Percentiles rank a stretch among this genome's conserved stretches.
These are phyloP conservation scores for Fusarium lateritium DNA, from an alignment of 2,329 filamentous ascomycete species.

Conservation along the genomic window DNA sequence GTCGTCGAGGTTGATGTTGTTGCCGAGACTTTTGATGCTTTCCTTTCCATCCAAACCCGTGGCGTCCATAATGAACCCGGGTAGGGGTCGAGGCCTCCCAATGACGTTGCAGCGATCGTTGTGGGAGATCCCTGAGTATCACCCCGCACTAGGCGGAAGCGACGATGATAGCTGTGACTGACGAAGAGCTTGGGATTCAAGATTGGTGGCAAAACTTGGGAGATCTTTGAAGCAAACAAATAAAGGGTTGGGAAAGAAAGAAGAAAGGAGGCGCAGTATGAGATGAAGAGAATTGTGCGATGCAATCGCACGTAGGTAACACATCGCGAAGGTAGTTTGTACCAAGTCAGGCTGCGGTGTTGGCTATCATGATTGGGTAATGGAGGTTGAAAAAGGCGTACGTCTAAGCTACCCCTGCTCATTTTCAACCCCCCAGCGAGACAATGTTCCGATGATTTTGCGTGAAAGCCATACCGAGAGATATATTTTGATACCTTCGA, in stretches of 20 bases:
- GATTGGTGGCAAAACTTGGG: constrained; percentile 10
- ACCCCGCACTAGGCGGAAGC: constrained; percentile 25
- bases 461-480: constrained; percentile 10
- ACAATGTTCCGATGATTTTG: constrained; percentile 1
- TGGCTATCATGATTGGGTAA: constrained; percentile 33
- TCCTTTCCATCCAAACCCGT: constrained; percentile 9
- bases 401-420: constrained; percentile 24
- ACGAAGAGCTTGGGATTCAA: constrained; percentile 17
- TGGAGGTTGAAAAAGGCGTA: constrained; percentile 36
- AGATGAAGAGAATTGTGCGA: constrained; percentile 19
- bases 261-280: constrained; percentile 16
- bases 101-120: constrained; percentile 31
- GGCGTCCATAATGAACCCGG: constrained; percentile 25
- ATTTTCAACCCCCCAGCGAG: constrained; percentile 40
- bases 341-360: constrained; percentile 31
- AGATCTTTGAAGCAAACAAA: constrained; percentile 16
- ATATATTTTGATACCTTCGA: not conserved
- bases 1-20: constrained; percentile 30
- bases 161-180: constrained; percentile 25
- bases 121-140: constrained; percentile 27
- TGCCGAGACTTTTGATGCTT: constrained; percentile 15
- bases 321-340: constrained; percentile 30
- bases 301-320: constrained; percentile 18
- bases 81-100: constrained; percentile 14
- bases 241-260: constrained; percentile 13